Percentiles rank a stretch among this genome's conserved stretches.
These are phyloP conservation scores for Cercophora scortea DNA, from an alignment of 495 filamentous ascomycete genomes.

Conservation along the genomic window DNA sequence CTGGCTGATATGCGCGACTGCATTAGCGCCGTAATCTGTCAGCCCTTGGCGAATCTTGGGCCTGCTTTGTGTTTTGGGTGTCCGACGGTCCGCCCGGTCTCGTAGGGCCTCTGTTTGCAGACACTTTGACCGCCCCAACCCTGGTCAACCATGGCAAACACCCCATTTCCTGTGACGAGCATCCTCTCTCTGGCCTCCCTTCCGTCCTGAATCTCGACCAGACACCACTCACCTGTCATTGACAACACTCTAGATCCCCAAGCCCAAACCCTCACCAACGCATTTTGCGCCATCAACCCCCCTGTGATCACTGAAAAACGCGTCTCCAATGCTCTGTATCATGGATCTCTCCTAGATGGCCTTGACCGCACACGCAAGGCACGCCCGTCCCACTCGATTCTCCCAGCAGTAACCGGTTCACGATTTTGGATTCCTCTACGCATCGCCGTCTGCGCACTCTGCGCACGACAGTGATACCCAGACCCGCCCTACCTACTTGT, in stretches of 20 bases:
- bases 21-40: no score
- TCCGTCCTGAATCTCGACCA: conserved; percentile 1
- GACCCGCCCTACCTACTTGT: not conserved
- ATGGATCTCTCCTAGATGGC: conserved; percentile 25
- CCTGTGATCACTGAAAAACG: not conserved
- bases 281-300: conserved; percentile 5
- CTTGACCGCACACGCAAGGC: conserved; percentile 15
- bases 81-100: conserved; percentile 10
- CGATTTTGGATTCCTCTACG: conserved; percentile 19
- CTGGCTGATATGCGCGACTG: not conserved
- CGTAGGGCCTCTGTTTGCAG: conserved; percentile 1
- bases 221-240: conserved; percentile 2
- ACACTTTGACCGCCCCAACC: not conserved
- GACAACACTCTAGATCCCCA: not conserved
- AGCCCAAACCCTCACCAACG: not conserved
- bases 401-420: conserved; percentile 22
- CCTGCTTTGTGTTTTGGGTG: conserved; percentile 5
- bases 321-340: conserved; percentile 17
- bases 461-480: conserved; percentile 2
- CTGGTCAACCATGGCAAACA: not conserved
- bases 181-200: not conserved
- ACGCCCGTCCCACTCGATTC: conserved; percentile 6
- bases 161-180: not conserved
- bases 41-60: not conserved
- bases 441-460: no score